phyloP scores from a whole-genome alignment of 805 yeast species.

The Yarrowia hollandica region DNA sequence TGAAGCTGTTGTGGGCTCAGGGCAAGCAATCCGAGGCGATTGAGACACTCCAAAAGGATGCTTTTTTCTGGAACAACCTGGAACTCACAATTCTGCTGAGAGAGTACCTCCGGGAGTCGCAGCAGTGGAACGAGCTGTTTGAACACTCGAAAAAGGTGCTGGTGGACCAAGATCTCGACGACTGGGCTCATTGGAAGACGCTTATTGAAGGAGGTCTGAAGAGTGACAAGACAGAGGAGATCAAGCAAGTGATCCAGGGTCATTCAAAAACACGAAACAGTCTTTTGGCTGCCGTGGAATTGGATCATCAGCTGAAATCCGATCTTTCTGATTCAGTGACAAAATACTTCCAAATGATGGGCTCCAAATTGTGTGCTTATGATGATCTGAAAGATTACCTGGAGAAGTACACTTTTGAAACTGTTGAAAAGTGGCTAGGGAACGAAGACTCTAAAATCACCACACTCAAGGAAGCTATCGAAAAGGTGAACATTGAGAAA shows the following conservation, averaged over 20 bases:
- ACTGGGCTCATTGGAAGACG: slow-evolving; percentile 72
- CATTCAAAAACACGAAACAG: slow-evolving; percentile 54
- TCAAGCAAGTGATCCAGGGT: slow-evolving; percentile 40
- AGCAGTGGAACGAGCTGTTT: slow-evolving; percentile 49
- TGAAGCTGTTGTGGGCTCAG: slow-evolving; percentile 48
- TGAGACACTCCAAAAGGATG: slow-evolving; percentile 35
- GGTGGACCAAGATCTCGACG: slow-evolving; percentile 58
- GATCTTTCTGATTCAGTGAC: slow-evolving; percentile 33
- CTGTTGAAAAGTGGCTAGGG: not conserved
- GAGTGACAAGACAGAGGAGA: slow-evolving; percentile 42
- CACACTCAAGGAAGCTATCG: not conserved
- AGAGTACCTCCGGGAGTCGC: slow-evolving; percentile 47
- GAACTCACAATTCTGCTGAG: slow-evolving; percentile 52
- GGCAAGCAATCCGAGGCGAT: slow-evolving; percentile 45
- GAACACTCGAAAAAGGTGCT: slow-evolving; percentile 48
- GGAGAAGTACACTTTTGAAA: not conserved
- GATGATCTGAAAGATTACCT: slow-evolving; percentile 53
- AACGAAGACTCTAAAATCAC: not conserved
- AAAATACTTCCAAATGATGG: slow-evolving; percentile 50
- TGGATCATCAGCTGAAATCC: slow-evolving; percentile 30
- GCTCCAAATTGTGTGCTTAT: slow-evolving; percentile 63
- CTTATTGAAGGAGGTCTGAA: slow-evolving; percentile 50
- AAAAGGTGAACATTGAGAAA: slow-evolving; percentile 9
- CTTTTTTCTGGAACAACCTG: slow-evolving; percentile 49
- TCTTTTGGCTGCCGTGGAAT: slow-evolving; percentile 53